A percentile compares a stretch with the other conserved stretches of the same genome.
These are phyloP conservation scores for Ogataea chonburiensis DNA, from an alignment of 805 yeast species.

Conservation along the genomic window DNA sequence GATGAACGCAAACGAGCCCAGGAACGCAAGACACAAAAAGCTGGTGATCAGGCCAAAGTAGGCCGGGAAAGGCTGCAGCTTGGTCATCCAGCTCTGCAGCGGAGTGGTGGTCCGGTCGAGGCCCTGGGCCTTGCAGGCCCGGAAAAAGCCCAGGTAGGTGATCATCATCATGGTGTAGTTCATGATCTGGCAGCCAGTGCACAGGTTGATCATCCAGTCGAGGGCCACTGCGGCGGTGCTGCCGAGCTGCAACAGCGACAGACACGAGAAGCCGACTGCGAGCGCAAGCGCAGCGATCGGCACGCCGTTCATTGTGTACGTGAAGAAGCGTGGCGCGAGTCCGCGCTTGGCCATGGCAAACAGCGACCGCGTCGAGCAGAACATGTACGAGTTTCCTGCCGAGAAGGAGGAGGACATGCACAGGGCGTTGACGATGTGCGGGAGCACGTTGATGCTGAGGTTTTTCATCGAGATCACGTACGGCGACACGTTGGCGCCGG, in stretches of 20 bases:
- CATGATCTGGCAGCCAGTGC: conserved; percentile 32
- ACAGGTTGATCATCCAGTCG: conserved; percentile 33
- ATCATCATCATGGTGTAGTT: conserved; percentile 36
- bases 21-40: conserved; percentile 36
- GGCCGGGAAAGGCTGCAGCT: conserved; percentile 38
- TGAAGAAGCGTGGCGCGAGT: conserved; percentile 67
- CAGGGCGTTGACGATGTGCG: conserved; percentile 76
- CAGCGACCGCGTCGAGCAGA: conserved; percentile 64
- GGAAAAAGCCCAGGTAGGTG: conserved; percentile 61
- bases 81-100: conserved; percentile 47
- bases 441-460: conserved; percentile 62
- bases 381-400: conserved; percentile 81
- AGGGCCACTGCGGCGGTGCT: conserved; percentile 29
- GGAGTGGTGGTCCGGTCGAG: conserved; percentile 44
- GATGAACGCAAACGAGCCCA: conserved; percentile 42
- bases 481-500: conserved; percentile 81
- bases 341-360: conserved; percentile 72
- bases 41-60: conserved; percentile 29
- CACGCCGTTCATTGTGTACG: conserved; percentile 58
- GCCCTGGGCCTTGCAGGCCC: conserved; percentile 58
- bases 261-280: conserved; percentile 31
- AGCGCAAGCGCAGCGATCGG: conserved; percentile 41
- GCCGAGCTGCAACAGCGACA: conserved; percentile 38
- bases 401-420: conserved; percentile 74
- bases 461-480: conserved; percentile 81